phyloP scores from a whole-genome alignment of 495 filamentous ascomycete genomes.

The Neurospora africana region DNA sequence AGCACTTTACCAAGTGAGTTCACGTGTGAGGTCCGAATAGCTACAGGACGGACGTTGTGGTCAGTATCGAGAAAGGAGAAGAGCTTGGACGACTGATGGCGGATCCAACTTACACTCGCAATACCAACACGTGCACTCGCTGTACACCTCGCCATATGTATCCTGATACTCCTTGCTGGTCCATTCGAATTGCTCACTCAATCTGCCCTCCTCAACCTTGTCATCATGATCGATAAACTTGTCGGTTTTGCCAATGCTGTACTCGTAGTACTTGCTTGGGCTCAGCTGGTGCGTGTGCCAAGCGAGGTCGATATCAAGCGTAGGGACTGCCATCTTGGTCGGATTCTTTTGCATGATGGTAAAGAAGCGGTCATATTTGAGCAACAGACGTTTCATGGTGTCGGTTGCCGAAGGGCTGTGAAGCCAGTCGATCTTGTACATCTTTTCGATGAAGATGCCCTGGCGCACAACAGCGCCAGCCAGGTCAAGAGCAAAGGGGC shows the following conservation, averaged over 20 bases:
- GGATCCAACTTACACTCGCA: constrained; percentile 46
- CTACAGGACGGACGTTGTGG: constrained; percentile 12
- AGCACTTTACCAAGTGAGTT: constrained; percentile 32
- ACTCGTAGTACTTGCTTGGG: constrained; percentile 52
- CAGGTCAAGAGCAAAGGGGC: constrained; percentile 63
- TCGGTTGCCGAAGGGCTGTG: constrained; percentile 51
- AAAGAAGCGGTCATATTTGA: constrained; percentile 63
- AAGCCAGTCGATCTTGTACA: constrained; percentile 69
- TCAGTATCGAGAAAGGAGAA: background rate
- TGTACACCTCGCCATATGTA: constrained; percentile 54
- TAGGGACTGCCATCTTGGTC: constrained; percentile 56
- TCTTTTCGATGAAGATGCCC: constrained; percentile 70
- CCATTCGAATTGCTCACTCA: constrained; percentile 60
- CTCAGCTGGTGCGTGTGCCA: constrained; percentile 68
- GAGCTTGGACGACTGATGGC: background rate
- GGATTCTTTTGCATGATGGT: constrained; percentile 48
- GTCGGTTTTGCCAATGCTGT: constrained; percentile 25
- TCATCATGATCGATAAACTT: constrained; percentile 79
- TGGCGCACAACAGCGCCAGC: constrained; percentile 72
- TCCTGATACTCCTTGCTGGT: constrained; percentile 62
- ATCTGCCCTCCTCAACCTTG: constrained; percentile 56
- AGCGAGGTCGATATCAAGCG: constrained; percentile 77
- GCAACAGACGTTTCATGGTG: constrained; percentile 57
- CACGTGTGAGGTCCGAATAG: constrained; percentile 53
- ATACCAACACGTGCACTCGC: constrained; percentile 84